Evolutionary conservation across 768 basidiomycete species (phyloP), one percentile per base, ranked within the genome.

Genomic region (Mycena rosella): DNA sequence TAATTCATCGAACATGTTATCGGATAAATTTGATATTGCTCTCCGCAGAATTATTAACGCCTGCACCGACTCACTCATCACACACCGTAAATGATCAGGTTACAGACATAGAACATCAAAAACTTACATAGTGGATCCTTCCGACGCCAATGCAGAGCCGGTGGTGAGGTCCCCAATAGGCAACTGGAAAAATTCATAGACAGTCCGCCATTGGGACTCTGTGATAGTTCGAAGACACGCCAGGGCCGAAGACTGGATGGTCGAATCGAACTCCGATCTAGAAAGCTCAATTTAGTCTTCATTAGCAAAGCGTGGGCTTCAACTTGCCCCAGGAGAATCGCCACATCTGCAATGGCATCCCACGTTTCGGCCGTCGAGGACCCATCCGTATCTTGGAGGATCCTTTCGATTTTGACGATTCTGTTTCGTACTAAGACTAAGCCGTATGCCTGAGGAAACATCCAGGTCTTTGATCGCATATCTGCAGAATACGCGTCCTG

Each of bases 391-490:
- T 42, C 40, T 45, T 54, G 38, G 2, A 52, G 13, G 6, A 45
- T 53, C 15, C 34, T n/a, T 55, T 63, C 42, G 34, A 55, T 55
- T 34, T 54, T 54, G 40, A 18, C 17, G 20, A 61, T 40, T 24
- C 62, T 32, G 13, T 55, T 45, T n/a, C 13, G 32, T n/a, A n/a
- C n/a, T 24, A 45, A 36, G 9, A 22, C 17, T 1, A 55, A 20
- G 44, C 53, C 62, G 24, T 53, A 55, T 10, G 29, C 17, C 3
- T 55, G 62, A 27, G 56, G 54, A 1, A 17, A 44, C 9, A 63
- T 24, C 62, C 62, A 63, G 15, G 22, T 47, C 1, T 54, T 15
- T 20, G 45, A 34, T n/a, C 62, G 62, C 53, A 63, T 55, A 7
- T 26, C 10, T n/a, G 45, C 5, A 7, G 53, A 55, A 38, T 63